Percentiles rank a stretch among this genome's conserved stretches.
Evolutionary conservation across 352 stramenopile species (phyloP).

Genomic region (Phytophthora cactorum): DNA sequence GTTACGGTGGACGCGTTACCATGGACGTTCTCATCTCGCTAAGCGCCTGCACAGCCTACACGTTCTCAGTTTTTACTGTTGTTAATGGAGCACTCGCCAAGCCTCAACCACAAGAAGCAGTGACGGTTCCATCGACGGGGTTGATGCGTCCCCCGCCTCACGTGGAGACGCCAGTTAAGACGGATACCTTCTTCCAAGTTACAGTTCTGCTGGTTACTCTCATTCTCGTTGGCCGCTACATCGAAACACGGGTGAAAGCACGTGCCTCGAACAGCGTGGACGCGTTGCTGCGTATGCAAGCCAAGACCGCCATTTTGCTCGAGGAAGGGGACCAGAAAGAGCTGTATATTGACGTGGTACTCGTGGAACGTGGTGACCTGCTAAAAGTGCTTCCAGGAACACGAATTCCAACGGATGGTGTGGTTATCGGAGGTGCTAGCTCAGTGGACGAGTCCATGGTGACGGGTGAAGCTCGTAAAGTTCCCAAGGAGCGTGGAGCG

Average conservation of each 20-base stretch:
- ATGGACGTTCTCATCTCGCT: slow-evolving; percentile 86
- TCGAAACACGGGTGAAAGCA: slow-evolving; percentile 76
- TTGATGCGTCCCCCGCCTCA: slow-evolving; percentile 14
- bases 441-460: slow-evolving; percentile 84
- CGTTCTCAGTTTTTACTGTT: slow-evolving; percentile 60
- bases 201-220: slow-evolving; percentile 72
- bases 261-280: slow-evolving; percentile 75
- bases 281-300: slow-evolving; percentile 69
- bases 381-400: slow-evolving; percentile 75
- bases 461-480: slow-evolving; percentile 73
- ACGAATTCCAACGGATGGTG: slow-evolving; percentile 73
- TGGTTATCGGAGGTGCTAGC: slow-evolving; percentile 69
- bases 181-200: slow-evolving; percentile 80
- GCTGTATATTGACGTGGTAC: slow-evolving; percentile 75
- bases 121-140: slow-evolving; percentile 11
- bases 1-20: slow-evolving; percentile 65
- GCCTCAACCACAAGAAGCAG: slow-evolving; percentile 4
- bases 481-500: slow-evolving; percentile 62
- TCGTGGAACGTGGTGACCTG: slow-evolving; percentile 76
- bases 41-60: slow-evolving; percentile 70
- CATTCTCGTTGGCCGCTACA: slow-evolving; percentile 77
- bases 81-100: slow-evolving; percentile 18
- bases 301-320: slow-evolving; percentile 91
- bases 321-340: slow-evolving; percentile 56
- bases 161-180: slow-evolving; percentile 20